Evolutionary conservation across 306 rosid genomes (phyloP), one percentile per base, ranked within the genome.

Genomic region (Mucuna pruriens): DNA sequence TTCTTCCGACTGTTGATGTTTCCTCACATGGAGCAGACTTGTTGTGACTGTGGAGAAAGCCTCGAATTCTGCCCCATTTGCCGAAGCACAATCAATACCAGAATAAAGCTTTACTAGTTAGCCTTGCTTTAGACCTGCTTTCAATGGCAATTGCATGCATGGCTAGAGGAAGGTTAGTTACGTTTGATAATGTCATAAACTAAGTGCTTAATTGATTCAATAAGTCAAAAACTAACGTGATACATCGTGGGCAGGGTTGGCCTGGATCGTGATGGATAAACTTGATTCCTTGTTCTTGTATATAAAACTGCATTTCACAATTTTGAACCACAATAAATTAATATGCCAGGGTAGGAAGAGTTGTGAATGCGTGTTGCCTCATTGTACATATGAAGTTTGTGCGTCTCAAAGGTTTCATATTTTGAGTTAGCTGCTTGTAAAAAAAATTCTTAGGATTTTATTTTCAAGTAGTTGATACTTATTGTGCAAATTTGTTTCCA

Each of bases 1-100:
- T 67, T 25, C 62, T 25, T 46, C 4, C 3, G 8, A 19, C 22
- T 49, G 31, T 22, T 77, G 33, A 7, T 71, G 46, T 69, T 66
- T 57, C 49, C 63, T 57, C 38, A 48, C 61, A 75, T 76, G 63
- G 66, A 39, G 71, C 86, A 94, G 98, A 94, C 97, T 70, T 94
- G 98, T 71, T 91, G 94, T 8, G 88, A 85, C 9, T 91, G 98
- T 71, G 97, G 94, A 86, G 92, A 88, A 80, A 83, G 46, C 80
- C 97, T 91, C 0, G 85, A 92, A 70, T 23, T 34, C 44, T 94
- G 98, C 83, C 97, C 97, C 65, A 89, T 94, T 79, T 94, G 97
- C 87, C 90, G 97, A 71, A 79, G 89, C 81, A 20, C 77, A 46
- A 91, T 94, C 66, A 72, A 75, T 9, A 90, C 93, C 34, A 90